Percentiles rank a stretch among this genome's conserved stretches.
These are phyloP conservation scores for Penicilliopsis zonata DNA, from an alignment of 495 filamentous ascomycete genomes.

Conservation along the genomic window DNA sequence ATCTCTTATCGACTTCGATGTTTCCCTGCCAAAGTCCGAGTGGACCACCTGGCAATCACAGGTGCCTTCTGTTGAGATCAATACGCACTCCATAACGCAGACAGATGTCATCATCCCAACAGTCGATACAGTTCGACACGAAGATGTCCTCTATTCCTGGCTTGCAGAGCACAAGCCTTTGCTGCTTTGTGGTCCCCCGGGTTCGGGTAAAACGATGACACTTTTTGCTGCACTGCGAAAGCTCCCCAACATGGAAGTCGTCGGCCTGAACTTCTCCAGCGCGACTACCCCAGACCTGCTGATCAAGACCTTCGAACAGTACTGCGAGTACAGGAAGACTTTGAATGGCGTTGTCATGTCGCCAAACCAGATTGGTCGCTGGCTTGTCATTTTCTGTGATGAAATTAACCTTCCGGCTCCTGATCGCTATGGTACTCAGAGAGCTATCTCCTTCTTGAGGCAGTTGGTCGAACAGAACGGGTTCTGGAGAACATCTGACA, in stretches of 20 bases:
- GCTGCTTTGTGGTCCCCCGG: constrained; percentile 90
- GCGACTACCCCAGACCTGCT: constrained; percentile 95
- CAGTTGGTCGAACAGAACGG: constrained; percentile 98
- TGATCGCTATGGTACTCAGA: constrained; percentile 94
- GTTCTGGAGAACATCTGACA: constrained; percentile 96
- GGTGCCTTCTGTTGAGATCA: constrained; percentile 88
- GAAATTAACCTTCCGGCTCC: constrained; percentile 99
- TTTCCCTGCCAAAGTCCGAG: constrained; percentile 69
- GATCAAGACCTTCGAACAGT: constrained; percentile 98
- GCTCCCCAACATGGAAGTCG: constrained; percentile 95
- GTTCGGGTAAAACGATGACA: constrained; percentile 99
- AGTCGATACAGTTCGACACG: constrained; percentile 89
- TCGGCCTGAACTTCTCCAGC: constrained; percentile 97
- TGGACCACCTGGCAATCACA: constrained; percentile 92
- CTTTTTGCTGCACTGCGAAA: constrained; percentile 94
- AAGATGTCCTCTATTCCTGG: constrained; percentile 98
- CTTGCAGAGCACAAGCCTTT: constrained; percentile 96
- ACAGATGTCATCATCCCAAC: constrained; percentile 98
- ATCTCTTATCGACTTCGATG: constrained; percentile 92
- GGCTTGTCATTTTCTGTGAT: constrained; percentile 97
- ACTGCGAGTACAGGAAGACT: constrained; percentile 98
- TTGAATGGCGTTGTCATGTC: constrained; percentile 92
- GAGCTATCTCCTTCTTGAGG: constrained; percentile 90
- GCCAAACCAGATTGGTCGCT: constrained; percentile 90
- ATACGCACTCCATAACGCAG: constrained; percentile 93